A percentile compares a stretch with the other conserved stretches of the same genome.
These are phyloP conservation scores for Eucalyptus regnans DNA, from an alignment of 345 rosid species.

Conservation along the genomic window DNA sequence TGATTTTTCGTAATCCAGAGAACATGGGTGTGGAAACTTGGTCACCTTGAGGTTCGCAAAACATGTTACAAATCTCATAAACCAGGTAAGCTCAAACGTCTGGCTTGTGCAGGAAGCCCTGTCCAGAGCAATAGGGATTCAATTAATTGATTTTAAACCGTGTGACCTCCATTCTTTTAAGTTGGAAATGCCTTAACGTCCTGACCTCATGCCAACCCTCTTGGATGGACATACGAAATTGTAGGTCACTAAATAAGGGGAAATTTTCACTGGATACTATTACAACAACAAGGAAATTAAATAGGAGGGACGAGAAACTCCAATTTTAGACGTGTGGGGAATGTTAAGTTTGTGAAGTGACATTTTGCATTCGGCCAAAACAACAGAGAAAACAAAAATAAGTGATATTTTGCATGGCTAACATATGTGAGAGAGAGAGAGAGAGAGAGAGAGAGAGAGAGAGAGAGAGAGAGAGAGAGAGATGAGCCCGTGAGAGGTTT, in stretches of 20 bases:
- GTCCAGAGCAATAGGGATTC: neutral
- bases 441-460: neutral
- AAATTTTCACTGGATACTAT: neutral
- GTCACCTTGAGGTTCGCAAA: neutral
- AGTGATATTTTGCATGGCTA: neutral
- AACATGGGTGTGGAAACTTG: neutral
- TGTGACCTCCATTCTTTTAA: neutral
- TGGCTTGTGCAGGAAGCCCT: neutral
- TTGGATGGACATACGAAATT: neutral
- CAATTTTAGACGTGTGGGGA: neutral
- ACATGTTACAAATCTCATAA: neutral
- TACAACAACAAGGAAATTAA: neutral
- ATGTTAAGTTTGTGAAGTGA: neutral
- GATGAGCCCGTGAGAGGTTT: constrained; percentile 2
- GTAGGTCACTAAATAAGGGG: neutral
- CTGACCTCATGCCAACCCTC: neutral
- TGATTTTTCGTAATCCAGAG: neutral
- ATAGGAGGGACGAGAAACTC: neutral
- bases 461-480: neutral
- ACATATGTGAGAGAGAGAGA: neutral
- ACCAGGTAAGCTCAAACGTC: neutral
- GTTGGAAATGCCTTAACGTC: neutral
- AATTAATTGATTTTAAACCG: neutral
- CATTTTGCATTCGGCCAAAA: neutral
- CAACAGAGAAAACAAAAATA: neutral